phyloP scores from a whole-genome alignment of 805 yeast species.

The Wickerhamiella dianesei region DNA sequence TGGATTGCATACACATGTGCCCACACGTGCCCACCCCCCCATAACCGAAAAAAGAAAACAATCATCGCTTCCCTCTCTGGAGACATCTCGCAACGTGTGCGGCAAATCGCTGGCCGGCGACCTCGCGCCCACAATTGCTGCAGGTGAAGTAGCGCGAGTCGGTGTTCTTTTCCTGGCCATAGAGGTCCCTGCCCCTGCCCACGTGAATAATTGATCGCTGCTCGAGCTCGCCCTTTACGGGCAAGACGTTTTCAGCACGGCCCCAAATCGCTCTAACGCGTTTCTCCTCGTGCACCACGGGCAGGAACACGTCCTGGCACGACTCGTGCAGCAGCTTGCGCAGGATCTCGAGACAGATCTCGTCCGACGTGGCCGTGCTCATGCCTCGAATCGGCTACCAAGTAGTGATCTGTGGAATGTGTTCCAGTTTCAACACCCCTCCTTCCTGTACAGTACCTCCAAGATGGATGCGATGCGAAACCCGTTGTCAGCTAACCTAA shows the following conservation, averaged over 20 bases:
- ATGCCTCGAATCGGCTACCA: neutral
- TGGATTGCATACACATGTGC: no score
- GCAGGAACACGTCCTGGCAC: constrained; percentile 25
- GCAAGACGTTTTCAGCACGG: constrained; percentile 14
- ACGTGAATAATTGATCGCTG: constrained; percentile 16
- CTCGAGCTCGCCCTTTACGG: constrained; percentile 16
- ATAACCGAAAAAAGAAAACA: neutral
- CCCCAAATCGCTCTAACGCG: constrained; percentile 25
- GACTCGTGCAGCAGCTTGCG: constrained; percentile 21
- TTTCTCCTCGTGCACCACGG: constrained; percentile 25
- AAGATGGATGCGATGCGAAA: no score
- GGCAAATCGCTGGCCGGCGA: constrained; percentile 86
- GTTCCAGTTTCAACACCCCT: no score
- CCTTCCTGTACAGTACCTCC: no score
- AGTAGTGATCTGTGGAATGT: no score
- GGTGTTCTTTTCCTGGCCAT: constrained; percentile 30
- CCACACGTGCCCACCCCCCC: no score
- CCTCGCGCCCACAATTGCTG: constrained; percentile 67
- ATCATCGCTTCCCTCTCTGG: constrained; percentile 35
- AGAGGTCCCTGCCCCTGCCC: constrained; percentile 28
- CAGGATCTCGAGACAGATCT: constrained; percentile 7
- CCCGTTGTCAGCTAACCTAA: no score
- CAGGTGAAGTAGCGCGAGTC: constrained; percentile 62
- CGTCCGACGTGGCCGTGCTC: neutral
- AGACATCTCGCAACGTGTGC: constrained; percentile 84